Conservation (phyloP, 2,329 filamentous ascomycete genomes). For the Colletotrichum camelliae region DNA sequence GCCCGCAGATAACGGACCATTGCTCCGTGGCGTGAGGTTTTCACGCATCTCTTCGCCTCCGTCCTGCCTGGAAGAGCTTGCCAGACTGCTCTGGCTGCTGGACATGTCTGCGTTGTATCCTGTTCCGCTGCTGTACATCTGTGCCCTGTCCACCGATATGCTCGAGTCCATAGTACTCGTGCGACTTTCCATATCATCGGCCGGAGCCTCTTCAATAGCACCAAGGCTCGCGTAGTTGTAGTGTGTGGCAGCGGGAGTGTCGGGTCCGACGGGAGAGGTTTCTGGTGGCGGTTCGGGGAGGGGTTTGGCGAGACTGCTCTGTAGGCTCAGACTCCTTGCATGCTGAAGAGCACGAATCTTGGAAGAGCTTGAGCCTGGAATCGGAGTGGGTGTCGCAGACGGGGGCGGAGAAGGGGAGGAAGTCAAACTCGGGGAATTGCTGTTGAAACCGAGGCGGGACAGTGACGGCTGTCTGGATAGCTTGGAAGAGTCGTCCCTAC, state of each 20-base stretch:
- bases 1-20: constrained; percentile 59
- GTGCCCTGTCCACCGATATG: constrained; percentile 34
- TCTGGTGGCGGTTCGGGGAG: constrained; percentile 55
- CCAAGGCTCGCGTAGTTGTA: constrained; percentile 32
- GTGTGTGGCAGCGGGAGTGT: constrained; percentile 37
- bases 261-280: constrained; percentile 22
- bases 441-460: constrained; percentile 37
- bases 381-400: constrained; percentile 12
- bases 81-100: constrained; percentile 24
- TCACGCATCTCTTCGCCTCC: constrained; percentile 50
- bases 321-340: constrained; percentile 59
- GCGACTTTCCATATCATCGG: constrained; percentile 46
- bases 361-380: constrained; percentile 7
- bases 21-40: constrained; percentile 55
- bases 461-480: constrained; percentile 51
- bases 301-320: constrained; percentile 63
- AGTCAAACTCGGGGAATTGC: constrained; percentile 30
- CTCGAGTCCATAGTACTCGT: constrained; percentile 56
- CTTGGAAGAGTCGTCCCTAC: constrained; percentile 47
- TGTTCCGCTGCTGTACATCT: constrained; percentile 41
- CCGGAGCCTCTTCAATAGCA: constrained; percentile 31
- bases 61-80: constrained; percentile 38
- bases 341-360: constrained; percentile 41
- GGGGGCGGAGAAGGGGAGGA: constrained; percentile 32
- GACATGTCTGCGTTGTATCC: constrained; percentile 42